Evolutionary conservation across 2,329 filamentous ascomycete genomes (phyloP), one percentile per base, ranked within the genome.

Genomic region (Aspergillus alliaceus): DNA sequence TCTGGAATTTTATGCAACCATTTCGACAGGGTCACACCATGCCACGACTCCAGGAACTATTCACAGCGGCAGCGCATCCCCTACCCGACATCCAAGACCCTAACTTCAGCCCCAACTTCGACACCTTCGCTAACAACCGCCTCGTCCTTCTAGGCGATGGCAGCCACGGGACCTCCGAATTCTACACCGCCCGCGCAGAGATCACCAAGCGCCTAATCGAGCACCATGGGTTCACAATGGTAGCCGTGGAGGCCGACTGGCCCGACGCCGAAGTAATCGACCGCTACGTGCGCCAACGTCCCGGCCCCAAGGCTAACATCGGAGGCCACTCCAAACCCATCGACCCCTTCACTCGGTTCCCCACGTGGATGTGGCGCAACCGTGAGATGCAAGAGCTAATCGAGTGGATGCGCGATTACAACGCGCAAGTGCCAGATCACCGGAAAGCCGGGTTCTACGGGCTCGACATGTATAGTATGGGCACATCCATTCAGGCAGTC

Each of bases 281-380:
- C 59, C 74, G 78, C 42, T 82, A 82, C 53, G 79, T 83, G 14
- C 76, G 81, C 6, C 73, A 76, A 50, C 74, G 78, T 14, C 76
- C 78, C 14, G 67, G 76, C 27, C 64, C 69, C 20, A 65, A 75
- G 60, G 67, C 68, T 31, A 58, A 67, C 35, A 60, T 76, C 40
- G 65, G 69, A 24, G 67, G 66, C 22, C 56, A 52, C 25, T 59
- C 59, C 2, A 64, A 61, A 14, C 63, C 67, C 6, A 66, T 75
- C 12, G 72, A 75, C 35, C 72, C 76, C 6, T 83, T 83, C 63
- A 71, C 78, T 37, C 73, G 80, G 25, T 84, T 83, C 48, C 81
- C 81, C 14, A 80, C 76, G 3, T 84, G 81, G 81, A 83, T 84
- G 81, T 84, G 81, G 81, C 75, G 81, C 11, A 84, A 84, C 58